phyloP scores from a whole-genome alignment of 2,329 filamentous ascomycete genomes.

The Aspergillus niger region DNA sequence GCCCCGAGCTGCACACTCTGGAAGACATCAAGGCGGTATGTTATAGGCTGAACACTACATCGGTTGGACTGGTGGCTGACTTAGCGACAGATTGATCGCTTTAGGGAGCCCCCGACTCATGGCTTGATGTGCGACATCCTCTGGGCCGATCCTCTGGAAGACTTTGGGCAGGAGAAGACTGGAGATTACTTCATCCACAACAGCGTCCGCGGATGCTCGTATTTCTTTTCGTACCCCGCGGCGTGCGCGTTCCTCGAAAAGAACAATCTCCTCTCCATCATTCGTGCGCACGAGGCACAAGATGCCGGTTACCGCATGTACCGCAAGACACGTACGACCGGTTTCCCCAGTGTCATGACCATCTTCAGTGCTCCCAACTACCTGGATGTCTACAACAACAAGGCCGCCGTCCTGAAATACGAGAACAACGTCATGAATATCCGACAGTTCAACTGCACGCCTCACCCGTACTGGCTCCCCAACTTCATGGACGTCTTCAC shows the following conservation, averaged over 20 bases:
- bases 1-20: constrained; percentile 91
- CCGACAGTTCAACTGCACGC: constrained; percentile 98
- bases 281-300: constrained; percentile 96
- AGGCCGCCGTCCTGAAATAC: constrained; percentile 97
- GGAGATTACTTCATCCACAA: constrained; percentile 98
- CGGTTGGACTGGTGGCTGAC: constrained; percentile 23
- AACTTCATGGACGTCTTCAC: constrained; percentile 99
- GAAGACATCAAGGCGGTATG: constrained; percentile 87
- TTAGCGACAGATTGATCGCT: constrained; percentile 78
- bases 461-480: constrained; percentile 97
- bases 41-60: constrained; percentile 15
- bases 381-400: constrained; percentile 99
- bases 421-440: constrained; percentile 99
- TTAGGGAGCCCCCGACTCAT: constrained; percentile 95
- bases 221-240: constrained; percentile 98
- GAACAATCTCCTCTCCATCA: constrained; percentile 96
- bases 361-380: constrained; percentile 99
- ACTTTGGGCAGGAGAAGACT: constrained; percentile 98
- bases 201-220: constrained; percentile 96
- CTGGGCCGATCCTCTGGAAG: constrained; percentile 96
- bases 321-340: constrained; percentile 94
- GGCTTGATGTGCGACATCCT: constrained; percentile 99
- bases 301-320: constrained; percentile 99
- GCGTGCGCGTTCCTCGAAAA: constrained; percentile 98
- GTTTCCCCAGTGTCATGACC: constrained; percentile 99